Conservation (phyloP, 768 basidiomycete species). For the Termitomyces sp. region DNA sequence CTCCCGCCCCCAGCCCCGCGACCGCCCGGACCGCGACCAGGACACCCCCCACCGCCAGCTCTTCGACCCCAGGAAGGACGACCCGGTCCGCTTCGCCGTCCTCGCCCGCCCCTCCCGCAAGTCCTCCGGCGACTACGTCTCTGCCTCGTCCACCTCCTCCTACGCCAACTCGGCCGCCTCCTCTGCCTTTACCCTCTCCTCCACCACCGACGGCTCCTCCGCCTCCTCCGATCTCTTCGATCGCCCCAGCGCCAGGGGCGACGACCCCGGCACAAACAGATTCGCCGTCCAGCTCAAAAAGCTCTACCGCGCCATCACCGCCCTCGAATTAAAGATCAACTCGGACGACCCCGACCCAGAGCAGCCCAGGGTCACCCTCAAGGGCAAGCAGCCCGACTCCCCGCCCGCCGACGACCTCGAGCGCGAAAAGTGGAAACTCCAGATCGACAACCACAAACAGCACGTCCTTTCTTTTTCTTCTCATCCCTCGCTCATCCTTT, state of each 20-base stretch:
- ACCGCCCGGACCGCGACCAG: too few relatives aligned
- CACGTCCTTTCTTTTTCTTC: constrained; percentile 29
- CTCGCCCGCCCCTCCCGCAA: constrained; percentile 57
- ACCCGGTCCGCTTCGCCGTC: constrained; percentile 81
- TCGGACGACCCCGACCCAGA: constrained; percentile 44
- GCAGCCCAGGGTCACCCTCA: constrained; percentile 35
- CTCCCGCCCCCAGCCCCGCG: constrained; percentile 35
- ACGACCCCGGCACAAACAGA: constrained; percentile 51
- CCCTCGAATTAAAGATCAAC: constrained; percentile 72
- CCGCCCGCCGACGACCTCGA: constrained; percentile 47
- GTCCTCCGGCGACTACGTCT: constrained; percentile 64
- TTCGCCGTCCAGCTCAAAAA: constrained; percentile 74
- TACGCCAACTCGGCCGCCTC: too few relatives aligned
- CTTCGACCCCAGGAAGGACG: constrained; percentile 87
- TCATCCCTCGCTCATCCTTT: not conserved
- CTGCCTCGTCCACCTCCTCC: constrained; percentile 73
- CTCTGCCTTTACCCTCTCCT: constrained; percentile 74
- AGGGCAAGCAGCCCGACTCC: constrained; percentile 27
- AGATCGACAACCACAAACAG: constrained; percentile 82
- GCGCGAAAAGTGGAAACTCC: constrained; percentile 70
- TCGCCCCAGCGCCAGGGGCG: constrained; percentile 41
- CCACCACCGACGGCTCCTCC: constrained; percentile 73
- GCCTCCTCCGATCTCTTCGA: constrained; percentile 69
- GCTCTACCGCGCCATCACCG: constrained; percentile 78
- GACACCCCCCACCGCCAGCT: constrained; percentile 49